Base-by-base conservation (phyloP, 805 yeast genomes). In the Spathaspora arborariae region DNA sequence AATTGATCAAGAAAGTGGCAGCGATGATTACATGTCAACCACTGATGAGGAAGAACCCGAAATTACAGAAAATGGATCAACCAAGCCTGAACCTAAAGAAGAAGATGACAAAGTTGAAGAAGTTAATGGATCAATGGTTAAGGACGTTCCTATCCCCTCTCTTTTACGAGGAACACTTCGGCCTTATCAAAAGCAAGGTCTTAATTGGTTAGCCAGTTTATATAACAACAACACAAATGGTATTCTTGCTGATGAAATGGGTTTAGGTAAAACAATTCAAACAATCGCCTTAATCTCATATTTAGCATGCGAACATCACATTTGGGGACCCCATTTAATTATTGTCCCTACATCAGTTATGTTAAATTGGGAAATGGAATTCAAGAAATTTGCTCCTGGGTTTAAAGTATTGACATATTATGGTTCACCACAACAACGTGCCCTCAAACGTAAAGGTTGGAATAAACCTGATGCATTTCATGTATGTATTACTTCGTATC, bases 291-390 rank as follows among this genome's bases (percentile, higher is more conserved):
- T 94, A 37, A 67, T 94, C 16, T 76, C 95, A 0, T 91, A 91
- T 62, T 70, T 94, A 44, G 99, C 99, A 0, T 89, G 97, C 57
- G 96, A 85, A 56, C 91, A 91, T 58, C 86, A 88, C 49, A 80
- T 85, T 15, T 94, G 99, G 99, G 99, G 99, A 0, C 99, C 99
- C 0, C 99, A 94, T 70, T 71, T 94, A 45, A 91, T 94, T 67
- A 84, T 94, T 49, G 99, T 94, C 4, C 99, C 99, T 3, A 94
- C 99, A 0, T 88, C 97, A 13, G 99, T 94, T 6, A 83, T 94
- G 83, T 79, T 94, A 45, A 94, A 94, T 60, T 94, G 99, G 99
- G 99, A 94, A 64, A 92, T 95, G 97, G 99, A 94, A 60, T 91
- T 94, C 68, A 94, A 95, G 59, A 81, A 96, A 57, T 94, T 94